A percentile compares a stretch with the other conserved stretches of the same genome.
phyloP scores from a whole-genome alignment of 164 flowering plant genomes.

The Chloranthus sessilifolius region DNA sequence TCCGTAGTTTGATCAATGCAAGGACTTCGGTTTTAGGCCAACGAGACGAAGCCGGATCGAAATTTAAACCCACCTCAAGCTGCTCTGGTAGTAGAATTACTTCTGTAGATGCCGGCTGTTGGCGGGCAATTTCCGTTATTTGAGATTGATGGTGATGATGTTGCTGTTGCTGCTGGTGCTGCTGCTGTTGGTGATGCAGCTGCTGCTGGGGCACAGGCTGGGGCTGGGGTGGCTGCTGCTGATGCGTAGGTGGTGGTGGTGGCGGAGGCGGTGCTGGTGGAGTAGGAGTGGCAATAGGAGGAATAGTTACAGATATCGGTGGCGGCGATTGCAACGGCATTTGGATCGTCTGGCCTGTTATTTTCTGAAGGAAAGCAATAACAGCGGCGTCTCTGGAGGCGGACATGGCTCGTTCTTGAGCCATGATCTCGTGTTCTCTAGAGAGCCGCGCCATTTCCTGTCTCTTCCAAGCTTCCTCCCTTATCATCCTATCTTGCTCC shows the following conservation, averaged over 20 bases:
- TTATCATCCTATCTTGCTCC: constrained; percentile 59
- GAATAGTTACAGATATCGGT: constrained; percentile 18
- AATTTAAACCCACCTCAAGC: no score
- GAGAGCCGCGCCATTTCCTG: constrained; percentile 56
- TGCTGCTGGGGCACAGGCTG: constrained; percentile 13
- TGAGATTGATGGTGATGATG: constrained; percentile 4
- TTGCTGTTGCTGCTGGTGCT: constrained; percentile 14
- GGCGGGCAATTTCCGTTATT: no score
- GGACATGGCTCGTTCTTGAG: constrained; percentile 61
- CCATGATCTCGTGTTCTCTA: constrained; percentile 53
- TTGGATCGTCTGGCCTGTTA: constrained; percentile 51
- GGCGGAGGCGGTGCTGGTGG: constrained; percentile 11
- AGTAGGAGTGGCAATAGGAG: constrained; percentile 11
- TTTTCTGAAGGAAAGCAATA: constrained; percentile 52
- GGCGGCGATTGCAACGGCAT: constrained; percentile 10
- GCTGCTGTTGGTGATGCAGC: constrained; percentile 8
- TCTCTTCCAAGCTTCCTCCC: constrained; percentile 77
- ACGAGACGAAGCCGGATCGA: constrained; percentile 1
- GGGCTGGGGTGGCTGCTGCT: constrained; percentile 10
- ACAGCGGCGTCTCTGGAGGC: constrained; percentile 67
- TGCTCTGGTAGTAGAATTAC: no score
- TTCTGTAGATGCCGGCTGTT: no score
- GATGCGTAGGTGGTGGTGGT: constrained; percentile 13
- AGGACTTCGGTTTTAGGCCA: constrained; percentile 8
- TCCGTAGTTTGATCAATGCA: background rate